Evolutionary conservation across 306 rosid species (phyloP).

Genomic region (Acacia crassicarpa): DNA sequence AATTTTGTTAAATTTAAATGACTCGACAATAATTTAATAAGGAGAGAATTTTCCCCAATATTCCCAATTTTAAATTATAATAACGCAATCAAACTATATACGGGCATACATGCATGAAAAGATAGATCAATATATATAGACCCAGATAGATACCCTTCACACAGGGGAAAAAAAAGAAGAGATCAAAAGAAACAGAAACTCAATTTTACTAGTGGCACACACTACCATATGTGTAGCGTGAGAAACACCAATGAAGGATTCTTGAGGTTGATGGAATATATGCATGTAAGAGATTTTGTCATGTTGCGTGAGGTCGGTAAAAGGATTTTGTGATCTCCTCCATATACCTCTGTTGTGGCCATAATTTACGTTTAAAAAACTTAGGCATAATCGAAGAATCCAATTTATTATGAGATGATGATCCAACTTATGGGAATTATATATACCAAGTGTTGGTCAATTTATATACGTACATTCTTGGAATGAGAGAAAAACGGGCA

Average conservation of each 20-base stretch:
- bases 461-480: constrained; percentile 32
- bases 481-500: constrained; percentile 14
- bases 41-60: background rate
- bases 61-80: background rate
- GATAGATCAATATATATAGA: background rate
- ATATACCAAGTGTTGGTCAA: constrained; percentile 44
- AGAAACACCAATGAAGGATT: constrained; percentile 1
- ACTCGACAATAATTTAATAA: background rate
- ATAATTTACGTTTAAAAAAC: constrained; percentile 27
- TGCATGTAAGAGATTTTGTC: background rate
- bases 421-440: background rate
- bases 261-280: background rate
- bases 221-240: background rate
- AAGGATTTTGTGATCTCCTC: constrained; percentile 9
- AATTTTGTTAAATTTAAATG: background rate
- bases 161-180: constrained; percentile 1
- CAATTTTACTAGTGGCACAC: constrained; percentile 26
- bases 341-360: constrained; percentile 5
- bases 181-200: constrained; percentile 9
- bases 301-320: constrained; percentile 26
- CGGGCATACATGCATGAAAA: constrained; percentile 30
- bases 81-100: constrained; percentile 34
- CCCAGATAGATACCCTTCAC: constrained; percentile 3
- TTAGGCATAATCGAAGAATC: constrained; percentile 53
- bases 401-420: constrained; percentile 44